Percentiles rank a stretch among this genome's conserved stretches.
Conservation (phyloP, 176 grass and related monocot species). For the Oryza coarctata region DNA sequence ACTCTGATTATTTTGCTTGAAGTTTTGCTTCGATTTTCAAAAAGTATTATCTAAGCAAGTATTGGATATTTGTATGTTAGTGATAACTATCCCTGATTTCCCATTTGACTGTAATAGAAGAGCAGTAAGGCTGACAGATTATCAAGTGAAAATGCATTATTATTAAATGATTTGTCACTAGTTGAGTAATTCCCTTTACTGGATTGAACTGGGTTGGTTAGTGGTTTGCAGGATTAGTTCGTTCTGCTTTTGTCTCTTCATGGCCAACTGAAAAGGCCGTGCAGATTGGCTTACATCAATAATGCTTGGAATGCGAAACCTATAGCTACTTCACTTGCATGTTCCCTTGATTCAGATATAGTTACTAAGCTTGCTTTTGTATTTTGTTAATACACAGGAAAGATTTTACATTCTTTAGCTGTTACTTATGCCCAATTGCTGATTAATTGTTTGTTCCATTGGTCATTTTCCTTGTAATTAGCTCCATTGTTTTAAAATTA, state of each 20-base stretch:
- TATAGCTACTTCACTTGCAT: not conserved
- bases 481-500: not conserved
- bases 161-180: not conserved
- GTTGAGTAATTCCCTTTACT: not conserved
- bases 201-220: not conserved
- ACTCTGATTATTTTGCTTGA: not conserved
- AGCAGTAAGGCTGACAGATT: not conserved
- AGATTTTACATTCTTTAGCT: not conserved
- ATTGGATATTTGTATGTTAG: slow-evolving; percentile 6
- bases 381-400: slow-evolving; percentile 7
- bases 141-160: not conserved
- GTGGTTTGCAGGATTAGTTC: not conserved
- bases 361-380: not conserved
- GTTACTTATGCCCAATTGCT: not conserved
- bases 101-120: slow-evolving; percentile 26
- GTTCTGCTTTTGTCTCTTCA: not conserved
- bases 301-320: slow-evolving; percentile 7
- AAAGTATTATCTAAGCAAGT: not conserved
- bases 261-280: not conserved
- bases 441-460: slow-evolving; percentile 14
- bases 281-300: not conserved
- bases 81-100: not conserved
- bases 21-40: slow-evolving; percentile 15
- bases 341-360: slow-evolving; percentile 1
- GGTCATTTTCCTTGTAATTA: slow-evolving; percentile 5